Percentiles rank a stretch among this genome's conserved stretches.
These are phyloP conservation scores for Polygonum aviculare DNA, from an alignment of 148 eudicot species.

Conservation along the genomic window DNA sequence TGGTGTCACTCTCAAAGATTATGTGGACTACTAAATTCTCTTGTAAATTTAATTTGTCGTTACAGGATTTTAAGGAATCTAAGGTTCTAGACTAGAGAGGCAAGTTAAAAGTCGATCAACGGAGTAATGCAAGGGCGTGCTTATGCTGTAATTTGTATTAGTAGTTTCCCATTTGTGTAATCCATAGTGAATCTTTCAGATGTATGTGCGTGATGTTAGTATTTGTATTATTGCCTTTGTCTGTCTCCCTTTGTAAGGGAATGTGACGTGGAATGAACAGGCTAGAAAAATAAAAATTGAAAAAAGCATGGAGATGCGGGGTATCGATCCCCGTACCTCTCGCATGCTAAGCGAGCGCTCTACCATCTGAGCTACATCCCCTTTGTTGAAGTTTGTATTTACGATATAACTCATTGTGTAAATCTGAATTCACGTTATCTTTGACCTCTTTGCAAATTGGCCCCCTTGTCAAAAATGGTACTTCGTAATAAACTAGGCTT, in stretches of 20 bases:
- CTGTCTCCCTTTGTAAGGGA: neutral
- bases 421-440: too few relatives aligned
- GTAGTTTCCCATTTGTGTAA: neutral
- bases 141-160: neutral
- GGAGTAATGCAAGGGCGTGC: neutral
- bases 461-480: too few relatives aligned
- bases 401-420: too few relatives aligned
- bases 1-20: too few relatives aligned
- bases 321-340: conserved; percentile 89
- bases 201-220: neutral
- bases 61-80: conserved; percentile 10
- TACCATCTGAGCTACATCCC: conserved; percentile 99
- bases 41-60: neutral
- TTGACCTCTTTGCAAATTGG: too few relatives aligned
- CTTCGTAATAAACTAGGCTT: too few relatives aligned
- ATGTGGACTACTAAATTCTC: neutral
- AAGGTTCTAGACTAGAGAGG: neutral
- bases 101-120: neutral
- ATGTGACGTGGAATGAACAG: too few relatives aligned
- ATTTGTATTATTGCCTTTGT: neutral
- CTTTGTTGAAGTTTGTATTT: conserved; percentile 6
- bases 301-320: conserved; percentile 53
- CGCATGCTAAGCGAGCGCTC: conserved; percentile 96
- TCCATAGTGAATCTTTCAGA: neutral
- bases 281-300: too few relatives aligned